Conservation (phyloP, 1,284 basidiomycete species). For the Boletus holoroseus region DNA sequence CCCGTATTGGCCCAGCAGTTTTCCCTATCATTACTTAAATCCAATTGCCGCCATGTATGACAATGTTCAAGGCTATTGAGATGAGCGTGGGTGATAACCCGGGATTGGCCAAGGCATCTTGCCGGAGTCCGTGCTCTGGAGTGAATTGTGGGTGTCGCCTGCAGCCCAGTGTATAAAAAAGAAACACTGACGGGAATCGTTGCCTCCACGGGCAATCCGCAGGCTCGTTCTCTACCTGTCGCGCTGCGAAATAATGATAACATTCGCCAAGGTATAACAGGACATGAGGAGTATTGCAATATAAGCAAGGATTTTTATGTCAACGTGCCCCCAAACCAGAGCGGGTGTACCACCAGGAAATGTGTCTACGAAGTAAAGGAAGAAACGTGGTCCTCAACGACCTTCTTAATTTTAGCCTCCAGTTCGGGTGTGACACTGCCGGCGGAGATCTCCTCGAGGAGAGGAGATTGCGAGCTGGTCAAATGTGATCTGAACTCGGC, state of each 20-base stretch:
- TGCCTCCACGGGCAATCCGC: too few relatives aligned
- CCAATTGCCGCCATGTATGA: not conserved
- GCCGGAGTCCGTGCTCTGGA: not conserved
- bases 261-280: conserved; percentile 28
- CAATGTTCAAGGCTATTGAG: not conserved
- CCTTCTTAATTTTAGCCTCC: conserved; percentile 91
- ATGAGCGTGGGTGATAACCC: not conserved
- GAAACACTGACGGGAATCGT: not conserved
- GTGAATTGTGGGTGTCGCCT: not conserved
- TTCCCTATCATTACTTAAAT: not conserved
- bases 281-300: conserved; percentile 15
- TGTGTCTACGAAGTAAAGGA: conserved; percentile 65
- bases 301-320: conserved; percentile 19
- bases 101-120: not conserved
- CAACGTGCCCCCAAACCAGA: conserved; percentile 16
- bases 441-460: conserved; percentile 78
- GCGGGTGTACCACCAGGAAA: conserved; percentile 12
- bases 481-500: conserved; percentile 83
- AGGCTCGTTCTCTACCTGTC: not conserved
- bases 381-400: conserved; percentile 80
- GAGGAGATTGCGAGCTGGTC: conserved; percentile 57
- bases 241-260: conserved; percentile 30
- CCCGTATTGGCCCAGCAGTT: not conserved
- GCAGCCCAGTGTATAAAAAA: not conserved
- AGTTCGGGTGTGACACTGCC: conserved; percentile 86